Conservation (phyloP, 345 rosid genomes). For the Salix purpurea region DNA sequence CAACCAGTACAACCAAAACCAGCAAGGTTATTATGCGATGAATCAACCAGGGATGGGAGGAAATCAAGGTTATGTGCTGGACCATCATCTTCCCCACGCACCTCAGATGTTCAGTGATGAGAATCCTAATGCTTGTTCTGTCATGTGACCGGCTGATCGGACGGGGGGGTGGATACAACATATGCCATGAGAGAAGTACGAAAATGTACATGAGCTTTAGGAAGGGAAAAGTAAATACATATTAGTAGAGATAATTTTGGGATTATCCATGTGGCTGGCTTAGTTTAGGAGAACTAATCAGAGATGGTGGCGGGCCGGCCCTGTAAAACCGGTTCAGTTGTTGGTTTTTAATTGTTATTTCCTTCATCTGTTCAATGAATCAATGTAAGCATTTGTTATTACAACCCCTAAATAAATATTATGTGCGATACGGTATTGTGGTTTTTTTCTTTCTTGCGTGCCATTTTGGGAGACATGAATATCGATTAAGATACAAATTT, state of each 20-base stretch:
- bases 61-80: conserved; percentile 18
- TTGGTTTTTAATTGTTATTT: conserved; percentile 9
- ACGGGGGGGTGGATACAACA: neutral
- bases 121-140: conserved; percentile 77
- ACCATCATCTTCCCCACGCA: conserved; percentile 23
- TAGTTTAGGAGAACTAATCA: neutral
- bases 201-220: conserved; percentile 7
- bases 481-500: too few species aligned
- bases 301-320: neutral
- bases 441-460: too few species aligned
- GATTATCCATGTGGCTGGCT: neutral
- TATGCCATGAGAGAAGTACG: neutral
- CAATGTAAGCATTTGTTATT: neutral
- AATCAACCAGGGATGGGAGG: conserved; percentile 2
- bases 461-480: too few species aligned
- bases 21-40: conserved; percentile 15
- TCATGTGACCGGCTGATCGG: conserved; percentile 45
- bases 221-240: conserved; percentile 26
- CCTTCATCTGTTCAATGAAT: neutral
- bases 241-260: conserved; percentile 20
- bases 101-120: conserved; percentile 92
- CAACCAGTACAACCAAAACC: neutral
- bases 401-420: too few species aligned
- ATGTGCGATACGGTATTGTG: too few species aligned
- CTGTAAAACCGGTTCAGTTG: conserved; percentile 11